Evolutionary conservation across 2,329 filamentous ascomycete genomes (phyloP).

Genomic region (Aplosporella prunicola): DNA sequence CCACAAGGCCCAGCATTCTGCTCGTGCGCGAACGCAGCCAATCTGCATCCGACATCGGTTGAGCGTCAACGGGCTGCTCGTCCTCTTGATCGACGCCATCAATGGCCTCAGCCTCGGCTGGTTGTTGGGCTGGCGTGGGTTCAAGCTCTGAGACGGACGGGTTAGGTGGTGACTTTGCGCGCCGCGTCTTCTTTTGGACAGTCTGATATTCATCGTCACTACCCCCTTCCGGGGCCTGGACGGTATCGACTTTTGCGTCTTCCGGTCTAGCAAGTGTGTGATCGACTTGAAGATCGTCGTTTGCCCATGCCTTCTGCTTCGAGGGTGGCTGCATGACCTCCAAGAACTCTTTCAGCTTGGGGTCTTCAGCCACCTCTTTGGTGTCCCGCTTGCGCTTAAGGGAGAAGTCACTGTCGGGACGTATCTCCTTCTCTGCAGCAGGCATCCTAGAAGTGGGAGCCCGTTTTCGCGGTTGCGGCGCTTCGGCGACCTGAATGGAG

Average conservation of each 20-base stretch:
- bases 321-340: conserved; percentile 66
- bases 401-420: conserved; percentile 13
- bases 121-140: not conserved
- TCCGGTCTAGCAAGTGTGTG: conserved; percentile 13
- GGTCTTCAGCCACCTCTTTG: conserved; percentile 47
- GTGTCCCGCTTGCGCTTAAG: conserved; percentile 62
- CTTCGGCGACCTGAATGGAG: conserved; percentile 8
- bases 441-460: conserved; percentile 3
- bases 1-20: conserved; percentile 72
- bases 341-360: conserved; percentile 78
- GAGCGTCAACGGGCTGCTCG: conserved; percentile 15
- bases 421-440: not conserved
- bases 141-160: not conserved
- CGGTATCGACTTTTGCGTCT: conserved; percentile 17
- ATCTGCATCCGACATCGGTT: conserved; percentile 63
- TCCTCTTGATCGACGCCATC: conserved; percentile 14
- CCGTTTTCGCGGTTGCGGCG: conserved; percentile 5
- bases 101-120: not conserved
- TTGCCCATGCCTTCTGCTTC: conserved; percentile 54
- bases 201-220: conserved; percentile 70
- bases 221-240: conserved; percentile 34
- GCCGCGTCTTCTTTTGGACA: conserved; percentile 41
- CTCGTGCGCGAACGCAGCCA: conserved; percentile 89
- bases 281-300: conserved; percentile 35
- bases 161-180: conserved; percentile 9